Conservation (phyloP, 1,284 basidiomycete species). For the Marasmius fiardii region DNA sequence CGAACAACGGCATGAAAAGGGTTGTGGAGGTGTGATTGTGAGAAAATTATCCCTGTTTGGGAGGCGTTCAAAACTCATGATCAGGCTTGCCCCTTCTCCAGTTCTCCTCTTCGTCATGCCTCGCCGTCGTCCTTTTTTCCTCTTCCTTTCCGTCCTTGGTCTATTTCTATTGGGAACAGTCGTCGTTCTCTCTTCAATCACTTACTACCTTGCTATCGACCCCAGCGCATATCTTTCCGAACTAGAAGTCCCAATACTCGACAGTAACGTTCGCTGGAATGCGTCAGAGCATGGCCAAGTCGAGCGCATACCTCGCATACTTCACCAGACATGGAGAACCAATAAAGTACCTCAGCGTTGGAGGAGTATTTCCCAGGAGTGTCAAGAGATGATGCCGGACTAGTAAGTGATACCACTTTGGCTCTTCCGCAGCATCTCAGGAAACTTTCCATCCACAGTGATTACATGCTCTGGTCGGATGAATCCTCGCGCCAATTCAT, state of each 20-base stretch:
- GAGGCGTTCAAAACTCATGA: not conserved
- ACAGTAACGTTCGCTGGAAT: constrained; percentile 53
- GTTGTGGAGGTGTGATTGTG: too few relatives aligned
- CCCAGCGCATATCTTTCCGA: constrained; percentile 77
- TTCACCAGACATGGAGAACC: constrained; percentile 99
- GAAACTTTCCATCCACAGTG: constrained; percentile 42
- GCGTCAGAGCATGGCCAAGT: constrained; percentile 54
- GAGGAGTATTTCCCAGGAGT: constrained; percentile 76
- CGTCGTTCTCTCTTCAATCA: constrained; percentile 87
- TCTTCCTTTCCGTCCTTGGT: constrained; percentile 74
- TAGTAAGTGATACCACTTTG: constrained; percentile 64
- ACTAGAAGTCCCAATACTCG: constrained; percentile 64
- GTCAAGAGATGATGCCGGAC: constrained; percentile 89
- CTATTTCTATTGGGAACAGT: constrained; percentile 90
- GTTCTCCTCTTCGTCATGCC: constrained; percentile 31
- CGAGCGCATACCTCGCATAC: constrained; percentile 85
- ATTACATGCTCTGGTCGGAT: constrained; percentile 99
- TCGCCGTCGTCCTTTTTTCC: constrained; percentile 55
- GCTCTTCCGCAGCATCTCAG: constrained; percentile 10
- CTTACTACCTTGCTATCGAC: constrained; percentile 88
- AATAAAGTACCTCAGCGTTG: constrained; percentile 83
- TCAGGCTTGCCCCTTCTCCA: constrained; percentile 7
- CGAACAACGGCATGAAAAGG: too few relatives aligned
- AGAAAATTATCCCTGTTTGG: not conserved
- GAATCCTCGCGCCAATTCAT: constrained; percentile 88